phyloP scores from a whole-genome alignment of 169 alveolate genomes.

The Theileria parva region DNA sequence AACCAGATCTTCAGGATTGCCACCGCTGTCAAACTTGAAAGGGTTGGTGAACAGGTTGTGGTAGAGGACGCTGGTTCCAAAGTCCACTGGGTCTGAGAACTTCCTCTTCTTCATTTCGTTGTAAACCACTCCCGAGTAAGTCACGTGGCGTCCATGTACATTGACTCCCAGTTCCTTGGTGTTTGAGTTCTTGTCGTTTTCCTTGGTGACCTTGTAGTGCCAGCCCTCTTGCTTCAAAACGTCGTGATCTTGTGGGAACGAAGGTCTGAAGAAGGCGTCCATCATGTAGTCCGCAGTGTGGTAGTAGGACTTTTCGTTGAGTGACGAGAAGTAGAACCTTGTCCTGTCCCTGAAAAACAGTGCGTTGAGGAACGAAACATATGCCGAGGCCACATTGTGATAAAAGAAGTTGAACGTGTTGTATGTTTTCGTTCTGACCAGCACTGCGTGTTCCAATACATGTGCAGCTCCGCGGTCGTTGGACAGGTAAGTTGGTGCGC shows the following conservation, averaged over 20 bases:
- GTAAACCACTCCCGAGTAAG: slow-evolving; percentile 74
- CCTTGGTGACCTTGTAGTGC: slow-evolving; percentile 75
- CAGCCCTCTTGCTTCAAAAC: slow-evolving; percentile 86
- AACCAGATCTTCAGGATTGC: slow-evolving; percentile 85
- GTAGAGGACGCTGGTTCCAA: slow-evolving; percentile 44
- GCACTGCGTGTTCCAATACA: slow-evolving; percentile 86
- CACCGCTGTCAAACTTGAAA: slow-evolving; percentile 82
- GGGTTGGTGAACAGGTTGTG: slow-evolving; percentile 67
- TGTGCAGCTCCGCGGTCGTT: slow-evolving; percentile 79
- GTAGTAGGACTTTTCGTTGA: slow-evolving; percentile 75
- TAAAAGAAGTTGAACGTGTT: slow-evolving; percentile 81
- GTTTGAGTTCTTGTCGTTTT: slow-evolving; percentile 38
- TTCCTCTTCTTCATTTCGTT: slow-evolving; percentile 73
- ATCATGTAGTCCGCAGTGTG: slow-evolving; percentile 58
- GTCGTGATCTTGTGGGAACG: slow-evolving; percentile 63
- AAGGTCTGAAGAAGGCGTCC: slow-evolving; percentile 83
- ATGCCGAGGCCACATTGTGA: slow-evolving; percentile 76
- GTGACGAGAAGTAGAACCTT: slow-evolving; percentile 83
- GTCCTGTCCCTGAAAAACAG: slow-evolving; percentile 84
- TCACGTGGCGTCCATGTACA: slow-evolving; percentile 47
- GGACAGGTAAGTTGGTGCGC: slow-evolving; percentile 58
- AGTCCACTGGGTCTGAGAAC: slow-evolving; percentile 51
- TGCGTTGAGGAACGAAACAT: slow-evolving; percentile 84
- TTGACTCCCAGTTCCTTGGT: slow-evolving; percentile 69
- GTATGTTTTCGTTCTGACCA: slow-evolving; percentile 79